Base-by-base conservation (phyloP, 306 rosid genomes). In the Pachyrhizus erosus region DNA sequence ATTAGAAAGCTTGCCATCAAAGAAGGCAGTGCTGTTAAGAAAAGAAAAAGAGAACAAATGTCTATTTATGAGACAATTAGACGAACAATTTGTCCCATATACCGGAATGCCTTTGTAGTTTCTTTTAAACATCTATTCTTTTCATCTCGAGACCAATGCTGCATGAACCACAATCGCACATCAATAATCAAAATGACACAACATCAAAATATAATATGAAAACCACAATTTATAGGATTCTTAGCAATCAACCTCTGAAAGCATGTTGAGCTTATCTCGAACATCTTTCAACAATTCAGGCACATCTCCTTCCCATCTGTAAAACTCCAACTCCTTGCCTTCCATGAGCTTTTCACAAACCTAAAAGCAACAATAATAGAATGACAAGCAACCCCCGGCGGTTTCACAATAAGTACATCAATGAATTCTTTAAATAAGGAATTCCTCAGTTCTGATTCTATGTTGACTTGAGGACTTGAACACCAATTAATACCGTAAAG, bases 61-160 rank as follows among this genome's bases (percentile, higher is more conserved):
- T 33, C 66, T 65, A 54, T 66, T 85, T 81, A 93, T 73, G 84
- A 84, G 89, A 96, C 87, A 84, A 92, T 87, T 74, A 90, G 84
- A 46, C 94, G 97, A 83, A 96, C 92, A 81, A 93, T 91, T 84
- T 91, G 91, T 75, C 92, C 97, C 89, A 92, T 69, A 84, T 24
- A 86, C 75, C 87, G 85, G 80, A 93, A 96, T 72, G 97, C 86
- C 89, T 96, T 92, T 17, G 92, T 80, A 17, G 98, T 82, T 93
- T 96, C 98, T 87, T 77, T 92, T 65, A 93, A 79, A 85, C 97
- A 91, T 89, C 86, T 92, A 70, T 93, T 93, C 81, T 91, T 93
- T 61, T 87, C 92, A 74, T 92, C 92, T 45, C 97, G 91, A 79
- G 87, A 29, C 98, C 98, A 93, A 83, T 92, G 92, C 97, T 96